Conservation (phyloP, 2,329 filamentous ascomycete species). For the Ilyonectria sp. region DNA sequence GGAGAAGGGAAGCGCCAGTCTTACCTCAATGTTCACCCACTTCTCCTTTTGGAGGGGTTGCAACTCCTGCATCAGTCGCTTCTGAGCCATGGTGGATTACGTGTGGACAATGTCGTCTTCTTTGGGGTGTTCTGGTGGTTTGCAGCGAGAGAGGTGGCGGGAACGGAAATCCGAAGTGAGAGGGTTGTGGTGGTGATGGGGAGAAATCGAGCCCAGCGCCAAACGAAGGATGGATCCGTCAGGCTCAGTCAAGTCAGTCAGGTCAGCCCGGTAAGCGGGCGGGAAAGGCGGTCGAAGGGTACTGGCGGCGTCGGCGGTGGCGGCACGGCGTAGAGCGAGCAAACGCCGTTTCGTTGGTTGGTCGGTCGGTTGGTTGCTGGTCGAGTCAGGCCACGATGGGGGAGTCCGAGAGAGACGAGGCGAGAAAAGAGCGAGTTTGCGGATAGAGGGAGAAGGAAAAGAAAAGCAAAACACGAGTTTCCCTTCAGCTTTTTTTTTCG, state of each 20-base stretch:
- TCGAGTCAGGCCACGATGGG: conserved; percentile 29
- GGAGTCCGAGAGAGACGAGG: background rate
- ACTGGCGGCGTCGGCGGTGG: conserved; percentile 37
- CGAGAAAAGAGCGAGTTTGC: background rate
- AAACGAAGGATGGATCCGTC: conserved; percentile 26
- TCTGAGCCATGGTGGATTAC: conserved; percentile 65
- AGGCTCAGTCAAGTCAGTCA: conserved; percentile 48
- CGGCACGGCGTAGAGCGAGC: conserved; percentile 20
- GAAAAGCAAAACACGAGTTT: background rate
- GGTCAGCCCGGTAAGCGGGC: conserved; percentile 38
- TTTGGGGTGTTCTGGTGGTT: conserved; percentile 4
- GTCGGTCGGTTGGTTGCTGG: conserved; percentile 10
- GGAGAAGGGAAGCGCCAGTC: conserved; percentile 43
- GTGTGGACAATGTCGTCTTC: conserved; percentile 18
- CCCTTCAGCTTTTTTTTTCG: background rate
- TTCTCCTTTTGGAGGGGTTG: conserved; percentile 87
- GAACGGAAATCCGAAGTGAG: background rate
- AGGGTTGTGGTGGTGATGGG: background rate
- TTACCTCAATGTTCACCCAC: conserved; percentile 91
- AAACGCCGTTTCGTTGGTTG: conserved; percentile 21
- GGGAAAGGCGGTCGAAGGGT: conserved; percentile 49
- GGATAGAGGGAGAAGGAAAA: background rate
- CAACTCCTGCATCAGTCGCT: conserved; percentile 91
- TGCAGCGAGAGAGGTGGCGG: background rate
- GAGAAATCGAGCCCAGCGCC: conserved; percentile 22